Percentiles rank a stretch among this genome's conserved stretches.
Evolutionary conservation across 306 rosid species (phyloP).

Genomic region (Medicago ruthenica): DNA sequence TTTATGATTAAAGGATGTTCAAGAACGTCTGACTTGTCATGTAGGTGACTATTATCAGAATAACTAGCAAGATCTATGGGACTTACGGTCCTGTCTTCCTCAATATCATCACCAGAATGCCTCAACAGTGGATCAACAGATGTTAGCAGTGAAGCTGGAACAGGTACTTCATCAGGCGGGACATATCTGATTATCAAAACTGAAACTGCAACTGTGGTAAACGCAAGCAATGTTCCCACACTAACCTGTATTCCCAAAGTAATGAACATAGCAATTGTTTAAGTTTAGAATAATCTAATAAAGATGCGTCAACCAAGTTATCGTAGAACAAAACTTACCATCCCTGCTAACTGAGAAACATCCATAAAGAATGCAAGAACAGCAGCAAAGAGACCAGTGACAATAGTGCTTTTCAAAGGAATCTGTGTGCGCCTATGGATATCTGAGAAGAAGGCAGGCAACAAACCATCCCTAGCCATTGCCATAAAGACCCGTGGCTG

Average conservation of each 20-base stretch:
- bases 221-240: conserved; percentile 77
- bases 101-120: conserved; percentile 45
- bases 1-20: conserved; percentile 61
- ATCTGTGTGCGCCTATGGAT: conserved; percentile 47
- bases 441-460: conserved; percentile 64
- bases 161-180: conserved; percentile 67
- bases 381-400: conserved; percentile 60
- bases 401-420: conserved; percentile 62
- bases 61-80: conserved; percentile 45
- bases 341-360: conserved; percentile 78
- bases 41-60: conserved; percentile 40
- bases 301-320: conserved; percentile 11
- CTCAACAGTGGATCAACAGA: conserved; percentile 45
- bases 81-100: conserved; percentile 38
- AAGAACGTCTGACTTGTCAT: conserved; percentile 48
- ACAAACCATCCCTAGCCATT: conserved; percentile 69
- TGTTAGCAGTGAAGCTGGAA: conserved; percentile 59
- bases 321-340: conserved; percentile 59
- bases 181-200: conserved; percentile 81
- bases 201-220: conserved; percentile 70
- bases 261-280: conserved; percentile 14
- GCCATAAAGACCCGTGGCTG: conserved; percentile 77
- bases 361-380: conserved; percentile 79
- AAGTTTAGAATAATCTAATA: conserved; percentile 34
- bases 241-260: conserved; percentile 59